Evolutionary conservation across 2,329 filamentous ascomycete species (phyloP), one percentile per base, ranked within the genome.

Genomic region (Blastomyces parvus): DNA sequence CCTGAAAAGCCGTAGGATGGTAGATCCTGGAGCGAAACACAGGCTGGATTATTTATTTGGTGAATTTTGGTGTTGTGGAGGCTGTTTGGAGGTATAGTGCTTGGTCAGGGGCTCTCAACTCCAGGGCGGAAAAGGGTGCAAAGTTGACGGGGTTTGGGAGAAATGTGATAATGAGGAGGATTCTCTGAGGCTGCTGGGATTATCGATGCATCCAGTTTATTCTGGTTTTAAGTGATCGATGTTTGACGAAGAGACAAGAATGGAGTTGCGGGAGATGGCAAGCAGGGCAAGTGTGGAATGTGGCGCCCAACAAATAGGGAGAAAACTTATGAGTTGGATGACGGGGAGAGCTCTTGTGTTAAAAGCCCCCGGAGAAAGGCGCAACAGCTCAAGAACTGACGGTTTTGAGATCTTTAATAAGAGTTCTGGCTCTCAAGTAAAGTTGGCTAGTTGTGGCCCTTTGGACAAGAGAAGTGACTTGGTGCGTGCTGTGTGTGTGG

Each of bases 241-340:
- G 33, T 57, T 25, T 57, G 33, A 57, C 22, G 19, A 70, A 70
- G 69, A 69, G 69, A 70, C 44, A 42, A 38, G 40, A 69, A 50
- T 27, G 67, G 67, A 36, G 70, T 70, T 71, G 70, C 68, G 66
- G 65, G 64, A 65, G 66, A 69, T 57, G 63, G 63, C 67, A 62
- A 63, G 67, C 67, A 68, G 66, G 14, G 25, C 13, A 11, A 33
- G 25, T 17, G n/a, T 25, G 55, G 33, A 36, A 36, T 22, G 33
- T 38, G n/a, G n/a, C 55, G 55, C 55, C 30, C 36, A 40, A 38
- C 30, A 57, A 9, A 57, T 22, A 56, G n/a, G 30, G 69, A 69
- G 69, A 66, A 69, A 69, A 67, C 66, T 67, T 67, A 69, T 65
- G 68, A 67, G 55, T 22, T n/a, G 36, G 38, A 22, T 27, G 11